Percentiles rank a stretch among this genome's conserved stretches.
These are phyloP conservation scores for Capsella bursapastoris DNA, from an alignment of 345 rosid genomes.

Conservation along the genomic window DNA sequence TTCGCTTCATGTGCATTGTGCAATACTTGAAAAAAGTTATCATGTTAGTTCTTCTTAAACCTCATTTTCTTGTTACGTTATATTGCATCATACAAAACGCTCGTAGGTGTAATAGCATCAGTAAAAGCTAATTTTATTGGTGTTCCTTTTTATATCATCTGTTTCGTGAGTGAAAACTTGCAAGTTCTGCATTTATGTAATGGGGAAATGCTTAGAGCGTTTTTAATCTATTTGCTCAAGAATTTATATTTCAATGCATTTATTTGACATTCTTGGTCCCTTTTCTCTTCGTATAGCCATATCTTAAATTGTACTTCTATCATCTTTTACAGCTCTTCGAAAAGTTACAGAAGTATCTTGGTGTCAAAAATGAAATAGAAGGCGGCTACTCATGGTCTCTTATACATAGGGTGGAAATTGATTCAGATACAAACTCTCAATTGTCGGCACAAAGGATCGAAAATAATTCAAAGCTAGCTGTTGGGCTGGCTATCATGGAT, in stretches of 20 bases:
- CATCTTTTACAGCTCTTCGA: conserved; percentile 64
- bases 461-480: conserved; percentile 48
- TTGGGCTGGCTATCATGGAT: conserved; percentile 45
- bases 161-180: not conserved
- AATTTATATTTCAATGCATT: conserved; percentile 1
- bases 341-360: conserved; percentile 73
- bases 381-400: conserved; percentile 49
- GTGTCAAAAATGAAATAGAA: conserved; percentile 47
- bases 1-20: conserved; percentile 13
- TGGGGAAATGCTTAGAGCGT: conserved; percentile 11
- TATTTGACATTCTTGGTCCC: not conserved
- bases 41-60: not conserved
- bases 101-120: conserved; percentile 3
- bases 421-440: conserved; percentile 28
- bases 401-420: conserved; percentile 41
- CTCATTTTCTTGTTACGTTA: not conserved
- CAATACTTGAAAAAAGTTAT: not conserved
- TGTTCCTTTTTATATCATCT: not conserved
- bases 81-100: conserved; percentile 8
- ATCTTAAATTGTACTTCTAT: conserved; percentile 18
- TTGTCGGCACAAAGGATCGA: conserved; percentile 35
- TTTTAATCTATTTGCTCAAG: conserved; percentile 19
- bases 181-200: conserved; percentile 13
- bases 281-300: conserved; percentile 5
- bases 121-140: conserved; percentile 2